Conservation (phyloP, 805 yeast genomes). For the Candida silvicultrix region DNA sequence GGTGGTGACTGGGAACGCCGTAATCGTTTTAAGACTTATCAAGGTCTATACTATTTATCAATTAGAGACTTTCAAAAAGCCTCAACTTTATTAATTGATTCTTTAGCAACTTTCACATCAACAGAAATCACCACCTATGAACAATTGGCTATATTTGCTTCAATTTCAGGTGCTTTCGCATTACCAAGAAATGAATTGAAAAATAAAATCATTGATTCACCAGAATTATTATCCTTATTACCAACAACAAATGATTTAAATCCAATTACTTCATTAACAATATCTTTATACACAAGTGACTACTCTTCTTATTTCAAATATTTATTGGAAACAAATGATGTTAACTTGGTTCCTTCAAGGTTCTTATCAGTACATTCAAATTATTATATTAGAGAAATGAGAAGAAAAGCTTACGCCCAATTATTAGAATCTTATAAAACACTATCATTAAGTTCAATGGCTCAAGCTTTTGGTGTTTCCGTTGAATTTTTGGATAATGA, state of each 20-base stretch:
- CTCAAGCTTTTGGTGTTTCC: constrained; percentile 85
- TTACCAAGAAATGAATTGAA: constrained; percentile 82
- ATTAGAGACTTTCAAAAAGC: constrained; percentile 85
- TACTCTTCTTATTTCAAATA: constrained; percentile 74
- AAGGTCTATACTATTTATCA: constrained; percentile 78
- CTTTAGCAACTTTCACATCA: constrained; percentile 92
- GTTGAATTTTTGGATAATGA: constrained; percentile 84
- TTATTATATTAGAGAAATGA: constrained; percentile 84
- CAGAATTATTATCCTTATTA: constrained; percentile 79
- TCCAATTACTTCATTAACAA: constrained; percentile 78
- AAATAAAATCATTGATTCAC: constrained; percentile 81
- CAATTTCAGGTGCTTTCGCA: constrained; percentile 80
- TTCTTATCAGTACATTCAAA: constrained; percentile 75
- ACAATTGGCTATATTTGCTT: constrained; percentile 82
- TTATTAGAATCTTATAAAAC: constrained; percentile 91
- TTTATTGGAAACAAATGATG: constrained; percentile 71
- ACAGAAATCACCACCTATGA: constrained; percentile 86
- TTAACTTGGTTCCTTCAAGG: constrained; percentile 55
- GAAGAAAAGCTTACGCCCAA: constrained; percentile 93
- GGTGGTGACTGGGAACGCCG: constrained; percentile 99
- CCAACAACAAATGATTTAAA: constrained; percentile 66
- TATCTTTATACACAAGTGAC: constrained; percentile 83
- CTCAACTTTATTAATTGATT: constrained; percentile 77
- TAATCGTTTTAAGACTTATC: constrained; percentile 86
- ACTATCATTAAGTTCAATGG: constrained; percentile 86